Evolutionary conservation across 2,329 filamentous ascomycete species (phyloP), one percentile per base, ranked within the genome.

Genomic region (Stromatinia cepivora): DNA sequence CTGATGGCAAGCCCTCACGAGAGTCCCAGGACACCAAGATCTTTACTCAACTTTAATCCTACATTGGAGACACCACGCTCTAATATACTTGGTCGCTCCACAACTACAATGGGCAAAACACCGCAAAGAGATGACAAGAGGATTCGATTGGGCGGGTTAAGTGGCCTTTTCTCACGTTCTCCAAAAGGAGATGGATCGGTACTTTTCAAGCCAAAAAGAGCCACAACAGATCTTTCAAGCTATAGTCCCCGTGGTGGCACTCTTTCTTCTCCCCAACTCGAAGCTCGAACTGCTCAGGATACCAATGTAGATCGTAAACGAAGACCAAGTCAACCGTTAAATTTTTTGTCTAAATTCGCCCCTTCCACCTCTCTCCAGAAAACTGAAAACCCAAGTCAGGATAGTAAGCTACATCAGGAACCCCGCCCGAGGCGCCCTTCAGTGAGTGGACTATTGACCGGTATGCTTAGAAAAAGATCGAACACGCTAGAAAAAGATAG

Each of bases 401-500:
- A 59, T 34, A 67, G 69, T 34, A 39, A 61, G 20, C 65, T 67
- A 39, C 54, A 68, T 28, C 63, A 63, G 50, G 54, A 59, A 48
- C 31, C 50, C 61, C 69, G 36, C 61, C 54, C 46, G 53, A 73
- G 76, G 28, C 70, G 73, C 25, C 53, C 76, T 31, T 77, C 77
- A 48, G 72, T 70, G 48, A 62, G 74, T 28, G 72, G 72, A 11
- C 67, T 78, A 28, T 68, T 78, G 22, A 73, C 71, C 63, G 72
- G 75, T 9, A 67, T 78, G 22, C 72, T 77, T 9, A 66, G 70
- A 48, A 68, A 74, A n/a, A 70, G 69, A 52, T 72, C 73, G 20
- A 71, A 75, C 61, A 72, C 72, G 36, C 70, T 69, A 9, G 74
- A 71, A 1, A 72, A 73, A 39, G 69, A 71, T 20, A 31, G 31